Conservation (phyloP, 768 basidiomycete species). For the Rhizopogon rudus region DNA sequence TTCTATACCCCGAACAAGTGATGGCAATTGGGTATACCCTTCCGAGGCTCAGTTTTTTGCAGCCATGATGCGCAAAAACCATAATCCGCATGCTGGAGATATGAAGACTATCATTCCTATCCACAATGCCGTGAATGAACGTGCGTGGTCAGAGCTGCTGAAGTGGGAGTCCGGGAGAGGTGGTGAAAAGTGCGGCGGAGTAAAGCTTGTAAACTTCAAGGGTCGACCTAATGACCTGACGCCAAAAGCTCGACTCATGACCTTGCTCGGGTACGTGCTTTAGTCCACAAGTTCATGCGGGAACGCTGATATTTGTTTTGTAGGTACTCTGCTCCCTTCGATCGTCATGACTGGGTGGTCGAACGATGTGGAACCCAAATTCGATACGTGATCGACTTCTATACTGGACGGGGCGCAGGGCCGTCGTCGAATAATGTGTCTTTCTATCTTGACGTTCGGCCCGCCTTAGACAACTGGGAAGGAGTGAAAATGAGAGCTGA, state of each 20-base stretch:
- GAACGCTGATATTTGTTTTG: neutral
- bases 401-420: slow-evolving; percentile 65
- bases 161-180: slow-evolving; percentile 82
- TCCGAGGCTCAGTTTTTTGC: slow-evolving; percentile 98
- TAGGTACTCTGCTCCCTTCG: slow-evolving; percentile 93
- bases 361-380: slow-evolving; percentile 87
- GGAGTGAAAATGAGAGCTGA: slow-evolving; percentile 79
- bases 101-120: slow-evolving; percentile 97
- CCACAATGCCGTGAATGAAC: slow-evolving; percentile 98
- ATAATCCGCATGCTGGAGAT: slow-evolving; percentile 80
- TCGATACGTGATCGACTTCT: slow-evolving; percentile 98
- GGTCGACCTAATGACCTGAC: slow-evolving; percentile 79
- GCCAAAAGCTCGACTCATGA: slow-evolving; percentile 77
- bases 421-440: slow-evolving; percentile 54
- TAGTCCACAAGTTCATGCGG: neutral
- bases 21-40: slow-evolving; percentile 93
- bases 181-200: slow-evolving; percentile 75
- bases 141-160: slow-evolving; percentile 79
- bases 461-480: slow-evolving; percentile 93
- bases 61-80: slow-evolving; percentile 95
- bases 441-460: slow-evolving; percentile 92
- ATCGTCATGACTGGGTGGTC: slow-evolving; percentile 95
- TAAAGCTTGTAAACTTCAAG: slow-evolving; percentile 85
- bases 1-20: slow-evolving; percentile 74
- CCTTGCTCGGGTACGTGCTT: slow-evolving; percentile 72